phyloP scores from a whole-genome alignment of 106 monocot genomes.

The Apostasia ramifera region DNA sequence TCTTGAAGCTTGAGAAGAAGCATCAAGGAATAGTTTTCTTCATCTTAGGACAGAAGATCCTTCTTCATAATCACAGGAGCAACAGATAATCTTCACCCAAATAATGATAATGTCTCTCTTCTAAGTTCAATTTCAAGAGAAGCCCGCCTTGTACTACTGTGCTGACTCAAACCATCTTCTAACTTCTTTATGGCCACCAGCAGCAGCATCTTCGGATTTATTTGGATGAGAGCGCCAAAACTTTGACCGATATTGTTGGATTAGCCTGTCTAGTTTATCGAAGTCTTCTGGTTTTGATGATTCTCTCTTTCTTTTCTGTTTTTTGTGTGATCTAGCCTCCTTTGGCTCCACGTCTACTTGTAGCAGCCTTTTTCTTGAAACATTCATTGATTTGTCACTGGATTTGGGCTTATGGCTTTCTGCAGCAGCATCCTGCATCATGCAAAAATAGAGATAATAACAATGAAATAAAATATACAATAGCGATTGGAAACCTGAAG shows the following conservation, averaged over 20 bases:
- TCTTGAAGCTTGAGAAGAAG: too few species aligned
- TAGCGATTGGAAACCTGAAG: background rate
- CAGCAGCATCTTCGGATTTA: conserved; percentile 18
- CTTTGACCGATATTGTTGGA: conserved; percentile 73
- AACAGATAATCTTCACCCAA: too few species aligned
- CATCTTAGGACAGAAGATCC: too few species aligned
- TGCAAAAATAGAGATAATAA: background rate
- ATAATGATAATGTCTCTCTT: too few species aligned
- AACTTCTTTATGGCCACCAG: conserved; percentile 20
- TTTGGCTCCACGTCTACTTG: conserved; percentile 8
- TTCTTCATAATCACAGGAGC: too few species aligned
- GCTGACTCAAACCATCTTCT: conserved; percentile 61
- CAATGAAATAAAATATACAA: background rate
- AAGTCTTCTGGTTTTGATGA: conserved; percentile 28
- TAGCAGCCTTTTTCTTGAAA: conserved; percentile 39
- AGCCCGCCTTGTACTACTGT: too few species aligned
- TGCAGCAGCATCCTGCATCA: conserved; percentile 10
- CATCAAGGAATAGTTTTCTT: too few species aligned
- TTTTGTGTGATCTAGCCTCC: conserved; percentile 9
- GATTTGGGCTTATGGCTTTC: conserved; percentile 1
- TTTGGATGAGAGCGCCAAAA: conserved; percentile 27
- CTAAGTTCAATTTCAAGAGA: too few species aligned
- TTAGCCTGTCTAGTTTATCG: conserved; percentile 67
- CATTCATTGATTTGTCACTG: conserved; percentile 6
- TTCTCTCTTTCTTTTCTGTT: conserved; percentile 19